phyloP scores from a whole-genome alignment of 768 basidiomycete genomes.

The Dentipellis fragilis region DNA sequence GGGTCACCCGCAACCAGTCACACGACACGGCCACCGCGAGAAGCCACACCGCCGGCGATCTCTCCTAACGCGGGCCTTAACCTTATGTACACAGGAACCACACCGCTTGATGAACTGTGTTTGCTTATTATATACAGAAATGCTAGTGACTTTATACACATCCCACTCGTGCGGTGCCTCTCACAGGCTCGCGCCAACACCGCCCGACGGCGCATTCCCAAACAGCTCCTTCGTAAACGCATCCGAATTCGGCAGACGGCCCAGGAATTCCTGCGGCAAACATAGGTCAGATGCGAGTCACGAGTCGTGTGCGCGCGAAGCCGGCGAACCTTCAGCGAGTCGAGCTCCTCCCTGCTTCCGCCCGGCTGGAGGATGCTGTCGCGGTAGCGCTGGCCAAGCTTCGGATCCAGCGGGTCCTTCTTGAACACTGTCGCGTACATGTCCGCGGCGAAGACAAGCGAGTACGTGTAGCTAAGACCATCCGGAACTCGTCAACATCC shows the following conservation, averaged over 20 bases:
- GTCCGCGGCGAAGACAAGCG: conserved; percentile 50
- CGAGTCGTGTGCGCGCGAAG: too few relatives aligned
- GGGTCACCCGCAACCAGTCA: too few relatives aligned
- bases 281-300: neutral
- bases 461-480: conserved; percentile 47
- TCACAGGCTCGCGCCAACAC: neutral
- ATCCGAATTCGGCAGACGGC: conserved; percentile 10
- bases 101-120: neutral
- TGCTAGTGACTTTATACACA: neutral
- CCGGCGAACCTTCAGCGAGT: conserved; percentile 56
- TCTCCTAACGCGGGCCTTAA: too few relatives aligned
- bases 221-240: conserved; percentile 14
- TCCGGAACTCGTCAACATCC: neutral
- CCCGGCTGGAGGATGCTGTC: conserved; percentile 67
- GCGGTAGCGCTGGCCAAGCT: conserved; percentile 57
- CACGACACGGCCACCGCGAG: too few relatives aligned
- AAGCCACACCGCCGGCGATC: too few relatives aligned
- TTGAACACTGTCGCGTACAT: conserved; percentile 75
- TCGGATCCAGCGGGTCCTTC: conserved; percentile 61
- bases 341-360: conserved; percentile 70
- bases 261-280: conserved; percentile 11
- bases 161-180: neutral
- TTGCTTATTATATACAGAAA: neutral
- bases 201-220: neutral
- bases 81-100: too few relatives aligned